These are phyloP conservation scores for Talaromyces albobiverticillius DNA, from an alignment of 2,329 filamentous ascomycete genomes.

Conservation along the genomic window DNA sequence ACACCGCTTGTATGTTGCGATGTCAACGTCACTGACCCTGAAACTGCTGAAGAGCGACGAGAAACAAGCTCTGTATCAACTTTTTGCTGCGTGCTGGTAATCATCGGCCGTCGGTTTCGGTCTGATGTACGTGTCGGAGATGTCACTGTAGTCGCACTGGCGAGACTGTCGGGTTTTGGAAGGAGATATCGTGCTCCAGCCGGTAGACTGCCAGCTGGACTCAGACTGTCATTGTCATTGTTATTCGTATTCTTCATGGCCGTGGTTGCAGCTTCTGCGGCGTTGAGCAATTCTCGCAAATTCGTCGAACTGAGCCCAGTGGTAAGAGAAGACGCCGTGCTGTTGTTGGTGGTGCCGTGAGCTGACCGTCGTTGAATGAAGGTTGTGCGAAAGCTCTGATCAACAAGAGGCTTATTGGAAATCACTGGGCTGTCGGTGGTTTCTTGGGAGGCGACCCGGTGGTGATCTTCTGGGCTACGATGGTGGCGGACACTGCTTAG, in stretches of 20 bases:
- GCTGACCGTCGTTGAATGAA: conserved; percentile 33
- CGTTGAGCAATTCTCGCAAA: conserved; percentile 12
- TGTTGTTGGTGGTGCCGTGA: conserved; percentile 15
- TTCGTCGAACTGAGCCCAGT: conserved; percentile 14
- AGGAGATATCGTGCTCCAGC: not conserved
- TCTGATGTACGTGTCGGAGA: conserved; percentile 3
- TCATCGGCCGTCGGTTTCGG: not conserved
- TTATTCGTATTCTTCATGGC: too few species aligned
- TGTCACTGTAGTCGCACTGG: not conserved
- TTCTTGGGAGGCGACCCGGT: conserved; percentile 4
- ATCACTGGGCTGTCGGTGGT: not conserved
- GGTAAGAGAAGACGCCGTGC: conserved; percentile 13
- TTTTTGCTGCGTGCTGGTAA: conserved; percentile 1
- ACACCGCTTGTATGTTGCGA: conserved; percentile 13
- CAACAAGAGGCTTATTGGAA: conserved; percentile 27
- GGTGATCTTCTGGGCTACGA: conserved; percentile 18
- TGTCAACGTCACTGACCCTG: conserved; percentile 5
- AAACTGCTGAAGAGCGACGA: not conserved
- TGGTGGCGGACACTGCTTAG: conserved; percentile 18
- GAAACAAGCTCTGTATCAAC: not conserved
- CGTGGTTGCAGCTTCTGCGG: not conserved
- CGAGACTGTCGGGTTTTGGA: conserved; percentile 2
- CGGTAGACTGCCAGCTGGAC: conserved; percentile 5
- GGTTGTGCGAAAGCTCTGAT: conserved; percentile 35
- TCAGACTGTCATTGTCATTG: not conserved